Evolutionary conservation across 768 basidiomycete species (phyloP), one percentile per base, ranked within the genome.

Genomic region (Trichaptum fuscoviolaceum): DNA sequence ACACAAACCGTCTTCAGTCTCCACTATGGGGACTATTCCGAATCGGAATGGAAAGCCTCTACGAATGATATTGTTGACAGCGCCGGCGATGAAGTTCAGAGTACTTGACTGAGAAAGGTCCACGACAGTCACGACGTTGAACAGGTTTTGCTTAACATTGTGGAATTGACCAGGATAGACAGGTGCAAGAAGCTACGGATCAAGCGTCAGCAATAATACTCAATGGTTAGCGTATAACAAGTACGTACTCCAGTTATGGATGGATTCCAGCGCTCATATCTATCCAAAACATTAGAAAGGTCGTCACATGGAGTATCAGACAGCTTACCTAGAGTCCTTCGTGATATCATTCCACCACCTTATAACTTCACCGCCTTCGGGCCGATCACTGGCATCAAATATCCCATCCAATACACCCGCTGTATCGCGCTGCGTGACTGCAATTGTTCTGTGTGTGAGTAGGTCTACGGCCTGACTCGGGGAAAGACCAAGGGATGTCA

Each of bases 261-360:
- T 7, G 84, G 72, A 34, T 74, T 79, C 82, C 84, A 89, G 24
- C 74, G 72, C 6, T 80, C 76, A 67, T 90, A 90, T 64, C 85
- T 86, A 65, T 2, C 25, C 69, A 34, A 15, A 20, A 34, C 20
- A 6, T 10, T 68, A n/a, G 17, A 63, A 60, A 18, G 27, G 35
- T 0, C n/a, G 42, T 20, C 63, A 70, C 68, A 20, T 64, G 66
- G 36, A 68, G 66, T 63, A 7, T 35, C 52, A 7, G 35, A 57
- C 6, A 66, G 72, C 80, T 67, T 78, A 93, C 81, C 87, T 81
- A 57, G 77, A 80, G 75, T 99, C 97, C 69, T 86, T 91, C 78
- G 93, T 90, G 23, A 99, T 76, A 73, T 99, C 89, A 75, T 99
- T 99, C 89, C 90, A 92, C 86, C 92, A 99, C 0, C 88, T 73